These are phyloP conservation scores for Scheffersomyces amazonensis DNA, from an alignment of 805 yeast genomes.

Conservation along the genomic window DNA sequence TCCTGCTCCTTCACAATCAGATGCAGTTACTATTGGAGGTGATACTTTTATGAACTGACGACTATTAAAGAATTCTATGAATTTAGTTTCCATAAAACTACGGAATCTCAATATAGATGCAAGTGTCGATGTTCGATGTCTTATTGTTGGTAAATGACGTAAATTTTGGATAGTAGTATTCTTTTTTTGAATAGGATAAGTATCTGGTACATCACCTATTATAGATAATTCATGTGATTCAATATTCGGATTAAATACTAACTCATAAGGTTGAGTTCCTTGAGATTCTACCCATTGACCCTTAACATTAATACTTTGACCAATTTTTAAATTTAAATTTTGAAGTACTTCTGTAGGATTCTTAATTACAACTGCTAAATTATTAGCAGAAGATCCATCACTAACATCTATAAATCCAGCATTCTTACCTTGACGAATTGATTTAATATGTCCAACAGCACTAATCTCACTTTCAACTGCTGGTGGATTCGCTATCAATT, in stretches of 20 bases:
- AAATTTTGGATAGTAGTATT: conserved; percentile 62
- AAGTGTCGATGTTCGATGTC: conserved; percentile 70
- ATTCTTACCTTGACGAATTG: conserved; percentile 70
- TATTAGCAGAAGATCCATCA: conserved; percentile 67
- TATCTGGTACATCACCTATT: conserved; percentile 58
- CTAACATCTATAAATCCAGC: conserved; percentile 74
- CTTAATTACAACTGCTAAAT: conserved; percentile 48
- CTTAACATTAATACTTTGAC: conserved; percentile 32
- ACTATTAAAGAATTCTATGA: conserved; percentile 53
- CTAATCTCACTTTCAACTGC: conserved; percentile 30
- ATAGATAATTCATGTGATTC: conserved; percentile 37
- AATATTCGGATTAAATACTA: conserved; percentile 21
- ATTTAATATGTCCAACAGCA: conserved; percentile 64
- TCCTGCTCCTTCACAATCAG: conserved; percentile 98
- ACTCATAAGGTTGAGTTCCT: conserved; percentile 32
- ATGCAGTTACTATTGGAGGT: conserved; percentile 83
- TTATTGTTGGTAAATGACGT: conserved; percentile 68
- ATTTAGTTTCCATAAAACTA: conserved; percentile 56
- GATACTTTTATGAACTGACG: conserved; percentile 65
- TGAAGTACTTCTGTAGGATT: conserved; percentile 18
- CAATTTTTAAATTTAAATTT: conserved; percentile 44
- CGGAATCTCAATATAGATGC: conserved; percentile 70
- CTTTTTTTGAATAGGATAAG: conserved; percentile 85
- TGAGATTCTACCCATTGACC: conserved; percentile 33
- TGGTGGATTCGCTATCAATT: conserved; percentile 33